Evolutionary conservation across 73 alveolate genomes (phyloP).

Genomic region (Urostyla sp.): DNA sequence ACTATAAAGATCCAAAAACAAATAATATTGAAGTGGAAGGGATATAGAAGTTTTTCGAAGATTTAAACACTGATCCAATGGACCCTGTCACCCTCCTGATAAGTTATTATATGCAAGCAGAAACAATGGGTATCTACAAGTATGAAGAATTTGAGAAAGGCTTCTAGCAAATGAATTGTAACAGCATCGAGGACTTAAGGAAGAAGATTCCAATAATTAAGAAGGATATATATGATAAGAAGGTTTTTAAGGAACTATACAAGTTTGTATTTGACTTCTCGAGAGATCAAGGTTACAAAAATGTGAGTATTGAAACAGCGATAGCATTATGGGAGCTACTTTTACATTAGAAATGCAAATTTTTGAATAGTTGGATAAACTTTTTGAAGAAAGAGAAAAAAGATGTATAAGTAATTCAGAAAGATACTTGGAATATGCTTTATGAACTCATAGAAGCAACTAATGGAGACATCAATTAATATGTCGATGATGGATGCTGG

Average conservation of each 20-base stretch:
- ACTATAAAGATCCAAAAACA: constrained; percentile 49
- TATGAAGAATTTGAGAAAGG: constrained; percentile 68
- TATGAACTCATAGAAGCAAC: constrained; percentile 54
- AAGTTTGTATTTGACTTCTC: constrained; percentile 61
- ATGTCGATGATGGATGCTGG: constrained; percentile 74
- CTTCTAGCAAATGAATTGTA: constrained; percentile 48
- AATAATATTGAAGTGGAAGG: constrained; percentile 66
- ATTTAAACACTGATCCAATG: constrained; percentile 63
- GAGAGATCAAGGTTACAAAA: constrained; percentile 62
- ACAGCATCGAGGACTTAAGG: constrained; percentile 45
- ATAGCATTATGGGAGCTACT: constrained; percentile 66
- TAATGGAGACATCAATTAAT: constrained; percentile 58
- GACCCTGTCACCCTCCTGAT: constrained; percentile 77
- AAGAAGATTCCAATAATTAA: constrained; percentile 46
- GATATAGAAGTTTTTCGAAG: constrained; percentile 55
- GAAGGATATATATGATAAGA: constrained; percentile 41
- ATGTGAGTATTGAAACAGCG: constrained; percentile 65
- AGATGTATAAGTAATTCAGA: constrained; percentile 46
- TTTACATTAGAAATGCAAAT: constrained; percentile 32
- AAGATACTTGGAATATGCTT: constrained; percentile 76
- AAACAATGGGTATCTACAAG: constrained; percentile 74
- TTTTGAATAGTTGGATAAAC: constrained; percentile 51
- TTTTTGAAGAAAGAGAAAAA: constrained; percentile 49
- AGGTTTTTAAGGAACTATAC: constrained; percentile 62
- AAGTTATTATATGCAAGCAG: constrained; percentile 68